Evolutionary conservation across 768 basidiomycete genomes (phyloP).

Genomic region (Cyclocybe aegerita): DNA sequence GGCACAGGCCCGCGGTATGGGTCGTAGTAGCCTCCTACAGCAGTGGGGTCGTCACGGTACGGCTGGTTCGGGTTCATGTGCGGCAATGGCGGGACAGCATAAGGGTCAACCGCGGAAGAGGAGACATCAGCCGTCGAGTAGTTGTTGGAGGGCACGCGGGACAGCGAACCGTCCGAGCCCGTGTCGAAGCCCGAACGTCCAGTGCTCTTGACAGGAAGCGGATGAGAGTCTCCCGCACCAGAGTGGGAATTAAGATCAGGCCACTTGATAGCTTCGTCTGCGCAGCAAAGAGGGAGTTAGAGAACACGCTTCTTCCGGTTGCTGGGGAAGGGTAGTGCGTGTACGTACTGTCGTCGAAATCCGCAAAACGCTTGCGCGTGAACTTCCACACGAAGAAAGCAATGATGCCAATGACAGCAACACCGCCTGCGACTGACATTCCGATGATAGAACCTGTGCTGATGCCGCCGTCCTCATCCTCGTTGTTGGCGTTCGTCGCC

Average conservation of each 20-base stretch:
- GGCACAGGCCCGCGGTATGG: slow-evolving; percentile 81
- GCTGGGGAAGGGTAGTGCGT: neutral
- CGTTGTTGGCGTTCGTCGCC: slow-evolving; percentile 15
- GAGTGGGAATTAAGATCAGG: slow-evolving; percentile 77
- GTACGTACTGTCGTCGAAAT: slow-evolving; percentile 76
- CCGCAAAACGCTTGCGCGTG: slow-evolving; percentile 71
- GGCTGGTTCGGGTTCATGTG: slow-evolving; percentile 78
- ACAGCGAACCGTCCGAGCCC: slow-evolving; percentile 55
- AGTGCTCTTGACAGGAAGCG: slow-evolving; percentile 68
- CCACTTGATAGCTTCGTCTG: slow-evolving; percentile 89
- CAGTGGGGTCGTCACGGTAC: slow-evolving; percentile 69
- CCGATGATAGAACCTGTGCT: slow-evolving; percentile 76
- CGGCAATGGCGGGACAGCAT: slow-evolving; percentile 81
- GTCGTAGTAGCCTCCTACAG: slow-evolving; percentile 61
- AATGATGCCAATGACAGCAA: slow-evolving; percentile 68
- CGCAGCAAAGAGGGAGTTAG: slow-evolving; percentile 2
- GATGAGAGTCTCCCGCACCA: slow-evolving; percentile 44
- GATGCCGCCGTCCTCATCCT: slow-evolving; percentile 36
- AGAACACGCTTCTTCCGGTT: neutral
- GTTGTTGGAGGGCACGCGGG: slow-evolving; percentile 48
- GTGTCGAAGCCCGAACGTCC: slow-evolving; percentile 76
- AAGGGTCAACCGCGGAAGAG: slow-evolving; percentile 58
- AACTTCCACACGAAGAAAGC: slow-evolving; percentile 87
- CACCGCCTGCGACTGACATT: slow-evolving; percentile 77
- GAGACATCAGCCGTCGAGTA: slow-evolving; percentile 52